Conservation (phyloP, 805 yeast species). For the Wickerhamomyces xylosicus region DNA sequence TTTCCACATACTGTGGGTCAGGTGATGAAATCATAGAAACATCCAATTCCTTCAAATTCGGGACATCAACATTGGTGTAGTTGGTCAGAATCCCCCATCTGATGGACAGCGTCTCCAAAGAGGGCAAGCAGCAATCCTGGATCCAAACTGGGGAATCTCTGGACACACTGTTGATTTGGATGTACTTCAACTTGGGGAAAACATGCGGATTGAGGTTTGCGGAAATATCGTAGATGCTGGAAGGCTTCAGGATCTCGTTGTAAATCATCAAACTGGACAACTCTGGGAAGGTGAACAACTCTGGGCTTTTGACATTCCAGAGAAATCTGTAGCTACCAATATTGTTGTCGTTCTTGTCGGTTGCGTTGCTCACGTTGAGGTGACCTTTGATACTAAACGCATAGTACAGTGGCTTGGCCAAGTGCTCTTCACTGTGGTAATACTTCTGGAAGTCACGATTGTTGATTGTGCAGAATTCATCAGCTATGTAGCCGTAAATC, state of each 20-base stretch:
- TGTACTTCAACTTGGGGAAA: not conserved
- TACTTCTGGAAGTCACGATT: not conserved
- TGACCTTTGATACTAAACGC: not conserved
- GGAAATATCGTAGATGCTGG: not conserved
- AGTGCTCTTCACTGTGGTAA: not conserved
- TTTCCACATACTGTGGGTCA: not conserved
- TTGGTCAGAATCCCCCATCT: not conserved
- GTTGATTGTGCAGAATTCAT: not conserved
- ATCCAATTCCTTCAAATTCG: not conserved
- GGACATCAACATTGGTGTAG: not conserved
- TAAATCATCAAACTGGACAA: not conserved
- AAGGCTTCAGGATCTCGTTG: not conserved
- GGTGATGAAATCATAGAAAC: not conserved
- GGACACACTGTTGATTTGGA: not conserved
- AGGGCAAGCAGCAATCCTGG: not conserved
- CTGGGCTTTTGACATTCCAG: not conserved
- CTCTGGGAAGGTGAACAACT: not conserved
- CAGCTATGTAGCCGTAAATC: not conserved
- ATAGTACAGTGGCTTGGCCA: not conserved
- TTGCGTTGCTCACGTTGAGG: not conserved
- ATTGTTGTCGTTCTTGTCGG: not conserved
- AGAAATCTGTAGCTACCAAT: not conserved
- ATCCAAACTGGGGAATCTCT: not conserved
- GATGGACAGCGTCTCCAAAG: not conserved
- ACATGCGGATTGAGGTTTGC: not conserved